Base-by-base conservation (phyloP, 2,329 filamentous ascomycete species). In the Talaromyces verruculosus region DNA sequence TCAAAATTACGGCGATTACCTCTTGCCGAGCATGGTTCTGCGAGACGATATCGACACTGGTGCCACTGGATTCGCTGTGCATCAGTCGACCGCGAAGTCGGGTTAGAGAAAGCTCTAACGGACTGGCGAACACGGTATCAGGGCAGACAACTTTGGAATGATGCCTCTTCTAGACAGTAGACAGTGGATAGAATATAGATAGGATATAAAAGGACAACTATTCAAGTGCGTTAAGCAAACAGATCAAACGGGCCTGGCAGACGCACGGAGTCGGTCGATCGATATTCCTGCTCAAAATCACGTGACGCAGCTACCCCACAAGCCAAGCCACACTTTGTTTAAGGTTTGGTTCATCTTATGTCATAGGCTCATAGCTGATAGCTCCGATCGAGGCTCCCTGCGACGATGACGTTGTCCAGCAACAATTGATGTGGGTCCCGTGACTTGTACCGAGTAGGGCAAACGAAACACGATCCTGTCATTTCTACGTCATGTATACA, bases 401-500 rank as follows among this genome's bases (percentile, higher is more conserved):
- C 17, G 11, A 25, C 13, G 19, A 61, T 45, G 58, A 61, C 58
- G 41, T 45, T 45, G 30, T 19, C 58, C 47, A 61, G 58, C 58
- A 41, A 61, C 58, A 61, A 10, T 37, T 15, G 33, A 57, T 39
- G n/a, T 37, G 19, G 53, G 13, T 39, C 53, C 17, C 33, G 53
- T 37, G 53, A 37, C 53, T 19, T 39, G 30, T 19, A 57, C 2
- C 1, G 33, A 35, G 33, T 35, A 33, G 30, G 13, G 7, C 17
- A 37, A 35, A 35, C n/a, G n/a, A 22, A 7, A 15, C n/a, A 58
- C 33, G 11, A 28, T 17, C 33, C 11, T 39, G 37, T 60, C 57
- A 60, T 60, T 28, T 15, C 57, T 10, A 60, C 57, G 57, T 60
- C 57, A 60, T 45, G 57, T 28, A 60, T 30, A 60, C 22, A 25